A percentile compares a stretch with the other conserved stretches of the same genome.
Conservation (phyloP, 306 rosid genomes). For the Acacia acuminata region DNA sequence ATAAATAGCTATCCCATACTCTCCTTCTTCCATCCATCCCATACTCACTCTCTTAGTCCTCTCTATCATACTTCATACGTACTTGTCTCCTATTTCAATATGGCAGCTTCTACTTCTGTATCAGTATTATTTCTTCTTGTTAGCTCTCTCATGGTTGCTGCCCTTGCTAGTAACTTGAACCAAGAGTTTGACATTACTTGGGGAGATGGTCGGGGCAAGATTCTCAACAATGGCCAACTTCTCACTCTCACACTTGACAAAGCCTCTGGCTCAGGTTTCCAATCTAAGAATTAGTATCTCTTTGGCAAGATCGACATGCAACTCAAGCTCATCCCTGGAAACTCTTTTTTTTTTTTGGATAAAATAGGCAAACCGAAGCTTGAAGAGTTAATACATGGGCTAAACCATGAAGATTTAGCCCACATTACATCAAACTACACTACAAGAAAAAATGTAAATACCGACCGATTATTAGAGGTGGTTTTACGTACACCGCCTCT, state of each 20-base stretch:
- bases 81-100: neutral
- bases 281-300: constrained; percentile 54
- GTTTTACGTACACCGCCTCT: no score
- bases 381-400: no score
- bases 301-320: constrained; percentile 71
- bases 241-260: constrained; percentile 62
- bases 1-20: constrained; percentile 21
- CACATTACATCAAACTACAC: no score
- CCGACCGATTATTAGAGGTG: no score
- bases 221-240: constrained; percentile 46
- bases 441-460: no score
- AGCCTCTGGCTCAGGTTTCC: constrained; percentile 62
- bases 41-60: neutral
- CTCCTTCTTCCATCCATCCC: neutral
- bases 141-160: constrained; percentile 28
- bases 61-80: neutral
- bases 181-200: constrained; percentile 50
- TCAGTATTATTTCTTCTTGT: constrained; percentile 19
- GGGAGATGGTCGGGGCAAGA: constrained; percentile 64
- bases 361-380: no score
- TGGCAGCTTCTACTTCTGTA: constrained; percentile 26
- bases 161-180: constrained; percentile 38
- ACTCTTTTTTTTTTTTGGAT: constrained; percentile 19
- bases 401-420: no score
- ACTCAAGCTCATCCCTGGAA: constrained; percentile 66